Percentiles rank a stretch among this genome's conserved stretches.
phyloP scores from a whole-genome alignment of 371 early-diverging fungal species.

The Mucor racemosus region DNA sequence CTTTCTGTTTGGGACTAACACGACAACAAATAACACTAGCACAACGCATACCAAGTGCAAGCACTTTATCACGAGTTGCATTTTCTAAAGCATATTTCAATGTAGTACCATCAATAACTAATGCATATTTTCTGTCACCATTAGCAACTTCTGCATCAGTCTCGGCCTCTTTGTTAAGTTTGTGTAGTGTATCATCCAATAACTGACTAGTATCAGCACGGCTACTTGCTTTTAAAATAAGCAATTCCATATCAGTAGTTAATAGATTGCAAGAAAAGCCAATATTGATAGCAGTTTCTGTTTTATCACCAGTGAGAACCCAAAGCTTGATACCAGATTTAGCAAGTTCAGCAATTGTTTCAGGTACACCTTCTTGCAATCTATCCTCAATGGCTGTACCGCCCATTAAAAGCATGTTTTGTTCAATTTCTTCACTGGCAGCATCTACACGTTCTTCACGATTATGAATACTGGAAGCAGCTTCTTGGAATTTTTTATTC shows the following conservation, averaged over 20 bases:
- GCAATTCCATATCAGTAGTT: conserved; percentile 68
- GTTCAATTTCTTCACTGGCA: conserved; percentile 76
- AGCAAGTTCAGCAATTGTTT: conserved; percentile 77
- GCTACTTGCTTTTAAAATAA: conserved; percentile 69
- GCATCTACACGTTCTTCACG: conserved; percentile 76
- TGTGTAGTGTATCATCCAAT: conserved; percentile 67
- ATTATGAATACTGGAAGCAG: conserved; percentile 65
- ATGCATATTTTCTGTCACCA: conserved; percentile 60
- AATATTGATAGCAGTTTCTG: conserved; percentile 85
- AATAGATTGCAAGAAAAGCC: conserved; percentile 81
- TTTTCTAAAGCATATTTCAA: conserved; percentile 79
- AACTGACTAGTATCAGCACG: conserved; percentile 60
- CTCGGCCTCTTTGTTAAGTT: conserved; percentile 59
- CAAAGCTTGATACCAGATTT: conserved; percentile 91
- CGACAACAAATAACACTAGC: conserved; percentile 85
- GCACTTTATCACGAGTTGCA: conserved; percentile 55
- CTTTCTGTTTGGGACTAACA: conserved; percentile 90
- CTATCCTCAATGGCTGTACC: conserved; percentile 94
- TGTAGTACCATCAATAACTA: conserved; percentile 93
- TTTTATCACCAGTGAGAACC: conserved; percentile 97
- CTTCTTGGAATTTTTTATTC: conserved; percentile 66
- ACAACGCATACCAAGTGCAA: conserved; percentile 78
- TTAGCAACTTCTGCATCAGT: conserved; percentile 34
- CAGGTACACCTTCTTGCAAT: conserved; percentile 88
- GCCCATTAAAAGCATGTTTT: conserved; percentile 76